Percentiles rank a stretch among this genome's conserved stretches.
These are phyloP conservation scores for sorghum (Sorghum bicolor) DNA, from an alignment of 176 grass and related monocot genomes.

Conservation along the genomic window DNA sequence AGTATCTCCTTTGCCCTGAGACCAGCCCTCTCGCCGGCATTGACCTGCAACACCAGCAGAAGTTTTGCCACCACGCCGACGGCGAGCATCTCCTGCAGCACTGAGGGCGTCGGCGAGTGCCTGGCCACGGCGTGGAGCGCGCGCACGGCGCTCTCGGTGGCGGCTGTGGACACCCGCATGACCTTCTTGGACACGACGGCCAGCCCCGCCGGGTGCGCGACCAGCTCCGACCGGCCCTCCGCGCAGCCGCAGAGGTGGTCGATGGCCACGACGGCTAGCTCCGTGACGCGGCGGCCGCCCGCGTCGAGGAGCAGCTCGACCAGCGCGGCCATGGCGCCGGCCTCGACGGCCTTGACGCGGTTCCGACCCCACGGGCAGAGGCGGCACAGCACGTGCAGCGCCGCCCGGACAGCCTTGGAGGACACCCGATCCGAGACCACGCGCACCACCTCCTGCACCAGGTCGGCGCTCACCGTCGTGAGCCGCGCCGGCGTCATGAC, in stretches of 20 bases:
- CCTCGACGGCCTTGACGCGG: slow-evolving; percentile 57
- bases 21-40: slow-evolving; percentile 24
- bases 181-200: slow-evolving; percentile 71
- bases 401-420: slow-evolving; percentile 53
- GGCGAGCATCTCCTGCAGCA: slow-evolving; percentile 77
- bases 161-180: slow-evolving; percentile 42
- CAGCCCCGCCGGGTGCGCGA: slow-evolving; percentile 60
- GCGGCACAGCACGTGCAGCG: slow-evolving; percentile 52
- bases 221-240: slow-evolving; percentile 65
- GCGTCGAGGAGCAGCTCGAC: slow-evolving; percentile 65
- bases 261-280: slow-evolving; percentile 56
- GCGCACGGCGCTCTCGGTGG: slow-evolving; percentile 58
- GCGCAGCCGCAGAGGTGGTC: slow-evolving; percentile 76
- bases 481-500: slow-evolving; percentile 31
- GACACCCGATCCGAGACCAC: slow-evolving; percentile 48
- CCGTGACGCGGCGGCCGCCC: slow-evolving; percentile 17
- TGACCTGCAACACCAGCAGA: slow-evolving; percentile 53
- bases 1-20: slow-evolving; percentile 69
- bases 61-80: slow-evolving; percentile 72
- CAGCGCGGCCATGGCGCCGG: slow-evolving; percentile 43
- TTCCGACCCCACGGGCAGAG: slow-evolving; percentile 54
- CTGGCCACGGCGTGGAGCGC: slow-evolving; percentile 50
- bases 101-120: slow-evolving; percentile 40
- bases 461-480: not conserved
- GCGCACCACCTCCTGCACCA: slow-evolving; percentile 51